A percentile compares a stretch with the other conserved stretches of the same genome.
Evolutionary conservation across 2,329 filamentous ascomycete genomes (phyloP).

Genomic region (Talaromyces funiculosus): DNA sequence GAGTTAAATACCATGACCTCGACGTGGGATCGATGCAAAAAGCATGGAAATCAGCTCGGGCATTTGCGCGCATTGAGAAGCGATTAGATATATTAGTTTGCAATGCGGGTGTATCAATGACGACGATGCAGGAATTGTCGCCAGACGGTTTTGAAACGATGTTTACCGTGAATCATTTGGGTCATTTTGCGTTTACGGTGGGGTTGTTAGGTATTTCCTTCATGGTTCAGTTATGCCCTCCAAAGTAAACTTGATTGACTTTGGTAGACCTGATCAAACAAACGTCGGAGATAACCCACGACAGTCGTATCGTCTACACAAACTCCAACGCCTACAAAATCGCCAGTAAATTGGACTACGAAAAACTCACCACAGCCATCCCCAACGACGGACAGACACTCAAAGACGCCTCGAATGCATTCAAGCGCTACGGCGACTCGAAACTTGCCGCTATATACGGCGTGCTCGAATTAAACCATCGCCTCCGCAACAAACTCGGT

Average conservation of each 20-base stretch:
- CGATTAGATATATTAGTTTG: constrained; percentile 12
- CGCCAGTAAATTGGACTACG: constrained; percentile 8
- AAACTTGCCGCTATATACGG: constrained; percentile 9
- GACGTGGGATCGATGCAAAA: constrained; percentile 10
- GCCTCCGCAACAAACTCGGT: background rate
- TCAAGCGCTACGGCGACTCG: constrained; percentile 4
- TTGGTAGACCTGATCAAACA: constrained; percentile 4
- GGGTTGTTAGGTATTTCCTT: constrained; percentile 4
- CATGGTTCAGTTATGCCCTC: background rate
- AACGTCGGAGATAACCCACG: constrained; percentile 9
- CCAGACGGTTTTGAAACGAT: constrained; percentile 12
- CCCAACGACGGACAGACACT: constrained; percentile 8
- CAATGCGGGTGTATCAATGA: constrained; percentile 14
- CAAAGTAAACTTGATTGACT: background rate
- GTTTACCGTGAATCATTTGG: constrained; percentile 12
- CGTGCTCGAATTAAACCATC: background rate
- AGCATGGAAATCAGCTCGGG: constrained; percentile 10
- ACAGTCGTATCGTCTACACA: constrained; percentile 10
- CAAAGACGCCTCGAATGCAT: constrained; percentile 7
- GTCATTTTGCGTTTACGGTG: constrained; percentile 11
- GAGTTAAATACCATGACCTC: constrained; percentile 10
- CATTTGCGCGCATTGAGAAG: constrained; percentile 1
- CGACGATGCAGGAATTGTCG: constrained; percentile 10
- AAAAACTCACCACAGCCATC: constrained; percentile 1
- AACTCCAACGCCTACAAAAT: constrained; percentile 10